A percentile compares a stretch with the other conserved stretches of the same genome.
These are phyloP conservation scores for Phytophthora kernoviae DNA, from an alignment of 352 stramenopile genomes.

Conservation along the genomic window DNA sequence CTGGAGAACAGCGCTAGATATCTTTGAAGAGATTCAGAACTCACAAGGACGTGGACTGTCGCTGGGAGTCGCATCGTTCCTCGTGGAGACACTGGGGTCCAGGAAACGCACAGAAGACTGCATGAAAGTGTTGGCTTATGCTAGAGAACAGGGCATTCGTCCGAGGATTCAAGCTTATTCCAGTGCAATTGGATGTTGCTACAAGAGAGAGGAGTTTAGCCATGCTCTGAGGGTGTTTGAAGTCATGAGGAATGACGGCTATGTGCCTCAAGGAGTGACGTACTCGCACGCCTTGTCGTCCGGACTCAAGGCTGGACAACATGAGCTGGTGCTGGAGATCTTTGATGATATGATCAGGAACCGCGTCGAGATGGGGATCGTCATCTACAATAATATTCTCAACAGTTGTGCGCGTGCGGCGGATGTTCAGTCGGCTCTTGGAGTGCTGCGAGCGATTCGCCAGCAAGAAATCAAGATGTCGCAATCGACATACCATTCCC, in stretches of 20 bases:
- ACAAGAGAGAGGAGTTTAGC: slow-evolving; percentile 68
- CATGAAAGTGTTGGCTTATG: slow-evolving; percentile 69
- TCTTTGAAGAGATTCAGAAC: slow-evolving; percentile 53
- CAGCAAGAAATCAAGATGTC: slow-evolving; percentile 69
- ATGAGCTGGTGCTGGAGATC: slow-evolving; percentile 88
- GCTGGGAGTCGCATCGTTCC: slow-evolving; percentile 51
- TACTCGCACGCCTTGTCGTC: slow-evolving; percentile 86
- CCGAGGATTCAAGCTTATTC: slow-evolving; percentile 87
- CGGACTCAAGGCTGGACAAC: slow-evolving; percentile 74
- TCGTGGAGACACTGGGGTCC: slow-evolving; percentile 67
- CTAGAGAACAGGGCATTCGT: slow-evolving; percentile 67
- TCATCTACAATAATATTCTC: slow-evolving; percentile 89
- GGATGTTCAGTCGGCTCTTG: slow-evolving; percentile 73
- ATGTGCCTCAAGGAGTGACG: slow-evolving; percentile 77
- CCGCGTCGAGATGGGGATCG: slow-evolving; percentile 67
- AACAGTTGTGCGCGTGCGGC: slow-evolving; percentile 79
- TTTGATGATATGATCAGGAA: slow-evolving; percentile 88
- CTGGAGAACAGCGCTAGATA: slow-evolving; percentile 51
- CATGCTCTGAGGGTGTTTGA: slow-evolving; percentile 86
- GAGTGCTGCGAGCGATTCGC: slow-evolving; percentile 68
- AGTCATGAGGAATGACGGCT: slow-evolving; percentile 87
- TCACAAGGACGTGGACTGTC: slow-evolving; percentile 41
- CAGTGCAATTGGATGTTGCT: slow-evolving; percentile 77
- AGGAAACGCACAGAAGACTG: slow-evolving; percentile 53
- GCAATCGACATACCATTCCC: slow-evolving; percentile 79